Evolutionary conservation across 345 rosid species (phyloP), one percentile per base, ranked within the genome.

Genomic region (Populus alba): DNA sequence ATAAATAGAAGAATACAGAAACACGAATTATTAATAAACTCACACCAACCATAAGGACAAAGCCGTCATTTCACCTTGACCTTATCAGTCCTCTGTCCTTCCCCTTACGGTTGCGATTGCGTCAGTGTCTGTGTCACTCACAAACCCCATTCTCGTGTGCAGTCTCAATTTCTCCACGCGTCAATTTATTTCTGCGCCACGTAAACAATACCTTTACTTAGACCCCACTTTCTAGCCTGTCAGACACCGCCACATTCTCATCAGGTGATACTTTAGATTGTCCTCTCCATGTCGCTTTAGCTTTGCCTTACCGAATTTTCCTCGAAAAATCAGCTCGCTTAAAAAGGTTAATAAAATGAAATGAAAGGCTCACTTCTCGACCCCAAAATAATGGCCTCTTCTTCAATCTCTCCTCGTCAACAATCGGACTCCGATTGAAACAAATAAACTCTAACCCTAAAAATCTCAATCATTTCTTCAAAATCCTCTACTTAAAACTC

Each of bases 361-460:
- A 37, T 1, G 6, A 20, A 22, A 22, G 45, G 18, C 68, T 73
- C 37, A 20, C 13, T 39, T 23, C 16, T 25, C n/a, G 55, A 68
- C 75, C 8, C 62, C 15, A 59, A 59, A 1, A 59, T 31, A 25
- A 74, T 61, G 77, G 68, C 69, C 62, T 61, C 69, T 73, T 33
- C 63, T 35, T 73, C 53, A 10, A 7, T 23, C 68, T 73, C 16
- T 37, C 53, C 2, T 38, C 51, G 5, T 62, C 47, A 3, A 11
- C 18, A 7, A 25, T 22, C 31, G 1, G 13, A 59, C 9, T n/a
- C 27, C 39, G 6, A 62, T 74, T 74, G n/a, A 37, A 37, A 39
- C 31, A 59, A 8, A 1, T 23, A 10, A 23, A 23, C 69, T 69
- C 57, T 74, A 74, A 25, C 69, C 55, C 69, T 23, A 10, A 12